A percentile compares a stretch with the other conserved stretches of the same genome.
Evolutionary conservation across 371 early-diverging fungal genomes (phyloP).

Genomic region (Quaeritorhiza haematococci): DNA sequence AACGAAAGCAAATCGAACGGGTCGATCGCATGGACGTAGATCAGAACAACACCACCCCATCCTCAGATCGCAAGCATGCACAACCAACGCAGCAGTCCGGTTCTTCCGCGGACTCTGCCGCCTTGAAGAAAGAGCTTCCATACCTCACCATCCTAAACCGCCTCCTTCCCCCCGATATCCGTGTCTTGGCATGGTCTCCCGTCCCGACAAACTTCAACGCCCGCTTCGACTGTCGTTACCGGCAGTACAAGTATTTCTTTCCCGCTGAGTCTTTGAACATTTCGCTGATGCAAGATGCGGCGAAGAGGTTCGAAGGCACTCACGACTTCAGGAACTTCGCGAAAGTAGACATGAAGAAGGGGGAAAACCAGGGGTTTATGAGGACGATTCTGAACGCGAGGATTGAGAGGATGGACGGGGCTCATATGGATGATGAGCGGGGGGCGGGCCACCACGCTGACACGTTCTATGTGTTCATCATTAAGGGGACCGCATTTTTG

Average conservation of each 20-base stretch:
- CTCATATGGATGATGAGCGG: constrained; percentile 6
- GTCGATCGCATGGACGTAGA: no score
- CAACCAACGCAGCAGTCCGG: background rate
- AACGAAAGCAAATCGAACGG: background rate
- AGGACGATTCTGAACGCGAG: constrained; percentile 61
- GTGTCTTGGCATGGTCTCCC: constrained; percentile 88
- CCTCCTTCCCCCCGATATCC: constrained; percentile 81
- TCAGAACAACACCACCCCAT: background rate
- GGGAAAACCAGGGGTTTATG: constrained; percentile 67
- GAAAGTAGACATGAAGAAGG: constrained; percentile 81
- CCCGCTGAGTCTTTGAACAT: constrained; percentile 61
- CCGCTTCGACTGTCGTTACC: constrained; percentile 78
- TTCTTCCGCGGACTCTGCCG: background rate
- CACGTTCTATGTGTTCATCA: constrained; percentile 28
- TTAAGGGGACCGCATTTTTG: constrained; percentile 69
- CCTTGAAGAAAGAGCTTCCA: constrained; percentile 55
- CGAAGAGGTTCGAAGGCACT: constrained; percentile 63
- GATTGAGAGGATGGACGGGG: constrained; percentile 44
- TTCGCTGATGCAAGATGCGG: constrained; percentile 71
- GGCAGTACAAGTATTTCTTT: constrained; percentile 94
- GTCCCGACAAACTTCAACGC: constrained; percentile 76
- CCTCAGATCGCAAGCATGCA: background rate
- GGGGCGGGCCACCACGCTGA: constrained; percentile 1
- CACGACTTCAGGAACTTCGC: constrained; percentile 96
- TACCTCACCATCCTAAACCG: constrained; percentile 82